Evolutionary conservation across 179 eudicot genomes (phyloP), one percentile per base, ranked within the genome.

Genomic region (Actinidia chinensis): DNA sequence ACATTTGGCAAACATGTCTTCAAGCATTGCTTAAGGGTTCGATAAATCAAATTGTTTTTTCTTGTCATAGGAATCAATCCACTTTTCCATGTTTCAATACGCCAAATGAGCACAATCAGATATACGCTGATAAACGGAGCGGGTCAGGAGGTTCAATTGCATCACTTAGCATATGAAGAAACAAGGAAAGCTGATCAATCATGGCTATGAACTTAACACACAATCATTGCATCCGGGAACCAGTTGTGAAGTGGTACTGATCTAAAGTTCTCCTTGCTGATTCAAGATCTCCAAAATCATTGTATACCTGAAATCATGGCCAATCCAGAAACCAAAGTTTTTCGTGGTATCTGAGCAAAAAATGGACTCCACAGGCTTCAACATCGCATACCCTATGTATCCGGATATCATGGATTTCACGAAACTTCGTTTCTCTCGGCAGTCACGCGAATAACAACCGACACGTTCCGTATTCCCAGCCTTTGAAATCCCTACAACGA

Each of bases 61-160:
- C 76, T 54, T 86, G 5, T 84, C 82, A 61, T 83, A 86, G 42
- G 69, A 73, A 44, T 80, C 78, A 9, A 84, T 72, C 89, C 87
- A 86, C 70, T 74, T 84, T 42, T n/a, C 89, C 87, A 54, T 81
- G 83, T 60, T 84, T 84, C 46, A 79, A 51, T 87, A 79, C 8
- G 80, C 83, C 81, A 84, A 78, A 71, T 86, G 85, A 59, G 87
- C 54, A 80, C 87, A 86, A 25, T 87, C 89, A 13, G 89, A 82
- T 23, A 86, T 17, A 82, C 80, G 51, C 82, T 86, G 20, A 82
- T 54, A 71, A 86, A 75, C 15, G 87, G 84, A 48, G 63, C 48
- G 18, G 68, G 81, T 77, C 84, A 76, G 25, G 85, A 87, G 66
- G 43, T 86, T 68, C 83, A 81, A 42, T 70, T 25, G 3, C 85